Conservation (phyloP, 78 protist species). For the Dictyostelium discoideum region DNA sequence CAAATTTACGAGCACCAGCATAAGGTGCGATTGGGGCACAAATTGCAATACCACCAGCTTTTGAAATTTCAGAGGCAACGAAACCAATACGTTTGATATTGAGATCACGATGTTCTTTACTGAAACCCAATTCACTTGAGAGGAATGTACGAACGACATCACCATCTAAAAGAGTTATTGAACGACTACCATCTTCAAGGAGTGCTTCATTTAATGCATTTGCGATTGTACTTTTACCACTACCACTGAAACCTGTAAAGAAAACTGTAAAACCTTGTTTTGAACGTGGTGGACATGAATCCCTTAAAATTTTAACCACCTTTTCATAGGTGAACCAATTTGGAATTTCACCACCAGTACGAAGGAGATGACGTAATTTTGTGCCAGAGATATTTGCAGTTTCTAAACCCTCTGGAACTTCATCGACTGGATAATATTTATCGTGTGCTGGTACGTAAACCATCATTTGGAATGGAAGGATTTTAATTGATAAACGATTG, state of each 20-base stretch:
- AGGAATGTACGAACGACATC: constrained; percentile 75
- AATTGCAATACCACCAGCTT: constrained; percentile 78
- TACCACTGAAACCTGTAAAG: constrained; percentile 82
- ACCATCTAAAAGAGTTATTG: constrained; percentile 76
- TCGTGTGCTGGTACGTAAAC: constrained; percentile 85
- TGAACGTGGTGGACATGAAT: constrained; percentile 74
- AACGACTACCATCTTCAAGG: constrained; percentile 22
- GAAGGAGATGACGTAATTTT: constrained; percentile 79
- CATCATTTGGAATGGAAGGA: constrained; percentile 93
- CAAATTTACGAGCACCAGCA: constrained; percentile 21
- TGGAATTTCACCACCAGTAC: constrained; percentile 94
- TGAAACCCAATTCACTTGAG: constrained; percentile 65
- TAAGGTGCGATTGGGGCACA: constrained; percentile 88
- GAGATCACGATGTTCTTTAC: constrained; percentile 72
- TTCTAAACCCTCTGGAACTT: constrained; percentile 90
- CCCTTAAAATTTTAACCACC: constrained; percentile 92
- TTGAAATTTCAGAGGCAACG: constrained; percentile 70
- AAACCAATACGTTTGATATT: constrained; percentile 79
- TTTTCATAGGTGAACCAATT: constrained; percentile 97
- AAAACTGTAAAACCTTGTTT: constrained; percentile 78
- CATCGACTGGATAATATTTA: constrained; percentile 78
- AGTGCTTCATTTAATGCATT: constrained; percentile 71
- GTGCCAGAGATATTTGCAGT: constrained; percentile 89
- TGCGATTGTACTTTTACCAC: constrained; percentile 82
- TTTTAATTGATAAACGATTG: constrained; percentile 85